Evolutionary conservation across 768 basidiomycete species (phyloP), one percentile per base, ranked within the genome.

Genomic region (Xerocomellus amylosporus): DNA sequence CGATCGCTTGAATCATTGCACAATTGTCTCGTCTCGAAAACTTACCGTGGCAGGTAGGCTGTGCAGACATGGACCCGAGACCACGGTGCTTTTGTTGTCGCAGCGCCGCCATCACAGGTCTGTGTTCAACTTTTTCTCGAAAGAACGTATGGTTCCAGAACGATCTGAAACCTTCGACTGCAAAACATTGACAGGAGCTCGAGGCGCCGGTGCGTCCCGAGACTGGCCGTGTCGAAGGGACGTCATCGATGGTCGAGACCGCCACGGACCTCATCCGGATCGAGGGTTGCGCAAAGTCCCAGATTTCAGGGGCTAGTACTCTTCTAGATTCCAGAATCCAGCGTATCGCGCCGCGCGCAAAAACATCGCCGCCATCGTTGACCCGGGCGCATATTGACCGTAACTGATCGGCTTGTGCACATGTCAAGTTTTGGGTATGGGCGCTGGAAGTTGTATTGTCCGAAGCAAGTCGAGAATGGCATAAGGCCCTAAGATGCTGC

Each of bases 241-340:
- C n/a, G n/a, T n/a, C n/a, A n/a, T 43, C 46, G 45, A 45, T n/a
- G 46, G 48, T 51, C 62, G 34, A 64, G 61, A 49, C 51, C n/a
- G 4, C 9, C 1, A 15, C 49, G 63, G 59, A 62, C 49, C 62
- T 49, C 42, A 41, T 41, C 47, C 55, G 44, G 6, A 40, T 62
- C 50, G 50, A 49, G 59, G 53, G 53, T 42, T 51, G 39, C 54
- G 49, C 50, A 41, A 51, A 47, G 24, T 5, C n/a, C n/a, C n/a
- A n/a, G n/a, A n/a, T n/a, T n/a, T 33, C 4, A 30, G 58, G 37
- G 37, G 47, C 8, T 8, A 26, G n/a, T n/a, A n/a, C n/a, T n/a
- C n/a, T 42, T 1, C 2, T 6, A 2, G 20, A 6, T 40, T 46
- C 22, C 5, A 33, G 44, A 49, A 34, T 14, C 33, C 17, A n/a